Conservation (phyloP, 805 yeast species). For the Starmerella sirachaensis region DNA sequence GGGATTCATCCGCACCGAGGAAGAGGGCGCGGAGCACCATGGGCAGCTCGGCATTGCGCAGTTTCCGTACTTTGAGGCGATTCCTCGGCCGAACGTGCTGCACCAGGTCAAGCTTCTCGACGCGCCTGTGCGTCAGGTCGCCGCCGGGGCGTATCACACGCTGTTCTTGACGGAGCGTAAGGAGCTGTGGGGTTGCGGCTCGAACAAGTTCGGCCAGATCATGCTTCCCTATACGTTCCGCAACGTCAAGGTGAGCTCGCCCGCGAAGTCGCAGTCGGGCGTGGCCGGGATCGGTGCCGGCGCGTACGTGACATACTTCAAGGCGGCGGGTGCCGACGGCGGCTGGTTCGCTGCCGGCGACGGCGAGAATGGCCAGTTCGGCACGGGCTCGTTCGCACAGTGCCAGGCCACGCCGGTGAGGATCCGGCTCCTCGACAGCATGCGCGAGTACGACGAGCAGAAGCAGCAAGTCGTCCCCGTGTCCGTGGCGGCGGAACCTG, state of each 20-base stretch:
- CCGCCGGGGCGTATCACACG: constrained; percentile 65
- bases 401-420: constrained; percentile 56
- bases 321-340: constrained; percentile 23
- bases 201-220: constrained; percentile 72
- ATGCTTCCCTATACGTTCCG: constrained; percentile 57
- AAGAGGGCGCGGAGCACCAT: constrained; percentile 25
- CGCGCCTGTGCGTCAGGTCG: constrained; percentile 43
- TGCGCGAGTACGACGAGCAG: constrained; percentile 46
- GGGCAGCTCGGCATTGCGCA: constrained; percentile 83
- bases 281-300: constrained; percentile 48
- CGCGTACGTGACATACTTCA: constrained; percentile 49
- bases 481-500: constrained; percentile 37
- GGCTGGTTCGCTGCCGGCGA: constrained; percentile 56
- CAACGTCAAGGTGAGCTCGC: constrained; percentile 59
- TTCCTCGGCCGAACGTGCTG: constrained; percentile 39
- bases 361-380: constrained; percentile 78
- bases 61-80: constrained; percentile 49
- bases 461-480: constrained; percentile 34
- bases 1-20: constrained; percentile 22
- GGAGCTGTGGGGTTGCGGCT: constrained; percentile 74
- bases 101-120: constrained; percentile 50
- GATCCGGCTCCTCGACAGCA: constrained; percentile 37
- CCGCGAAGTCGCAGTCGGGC: constrained; percentile 39
- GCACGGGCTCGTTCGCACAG: constrained; percentile 64
- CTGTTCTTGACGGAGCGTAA: constrained; percentile 59